These are phyloP conservation scores for Boletus rex-veris DNA, from an alignment of 768 basidiomycete genomes.

Conservation along the genomic window DNA sequence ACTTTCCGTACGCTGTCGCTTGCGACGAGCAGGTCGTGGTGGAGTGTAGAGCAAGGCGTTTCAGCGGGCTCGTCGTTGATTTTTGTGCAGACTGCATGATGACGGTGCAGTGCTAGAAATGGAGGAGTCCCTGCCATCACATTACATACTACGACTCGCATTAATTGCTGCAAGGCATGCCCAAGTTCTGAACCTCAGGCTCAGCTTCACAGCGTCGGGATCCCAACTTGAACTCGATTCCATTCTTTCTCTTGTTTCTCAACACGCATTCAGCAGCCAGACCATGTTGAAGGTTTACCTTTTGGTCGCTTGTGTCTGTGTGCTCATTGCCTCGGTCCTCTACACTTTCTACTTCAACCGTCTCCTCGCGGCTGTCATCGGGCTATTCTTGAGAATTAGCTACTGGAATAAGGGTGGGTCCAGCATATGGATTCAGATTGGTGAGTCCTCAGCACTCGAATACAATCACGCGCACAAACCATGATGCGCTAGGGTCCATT, in stretches of 20 bases:
- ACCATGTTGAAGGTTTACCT: conserved; percentile 58
- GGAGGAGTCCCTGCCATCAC: too few species aligned
- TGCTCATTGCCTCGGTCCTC: conserved; percentile 52
- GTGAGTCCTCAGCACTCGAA: conserved; percentile 37
- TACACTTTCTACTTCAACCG: conserved; percentile 94
- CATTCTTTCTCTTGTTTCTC: background rate
- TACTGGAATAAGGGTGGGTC: conserved; percentile 76
- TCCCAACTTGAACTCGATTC: background rate
- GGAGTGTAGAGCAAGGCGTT: conserved; percentile 65
- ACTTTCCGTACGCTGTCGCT: conserved; percentile 83
- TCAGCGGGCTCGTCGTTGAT: conserved; percentile 43
- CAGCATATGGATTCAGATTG: conserved; percentile 84
- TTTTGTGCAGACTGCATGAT: conserved; percentile 29
- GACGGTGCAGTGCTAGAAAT: background rate
- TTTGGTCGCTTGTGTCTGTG: conserved; percentile 60
- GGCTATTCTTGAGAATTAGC: conserved; percentile 60
- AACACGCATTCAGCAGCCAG: background rate
- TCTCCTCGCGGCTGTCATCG: conserved; percentile 66
- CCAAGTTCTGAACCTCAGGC: background rate
- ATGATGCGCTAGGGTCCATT: conserved; percentile 61
- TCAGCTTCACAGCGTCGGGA: background rate
- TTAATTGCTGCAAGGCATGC: conserved; percentile 2
- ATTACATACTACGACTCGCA: too few species aligned
- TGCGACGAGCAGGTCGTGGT: conserved; percentile 69
- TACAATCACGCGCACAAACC: background rate